Conservation (phyloP, 345 rosid genomes). For the Salix koriyanagi region DNA sequence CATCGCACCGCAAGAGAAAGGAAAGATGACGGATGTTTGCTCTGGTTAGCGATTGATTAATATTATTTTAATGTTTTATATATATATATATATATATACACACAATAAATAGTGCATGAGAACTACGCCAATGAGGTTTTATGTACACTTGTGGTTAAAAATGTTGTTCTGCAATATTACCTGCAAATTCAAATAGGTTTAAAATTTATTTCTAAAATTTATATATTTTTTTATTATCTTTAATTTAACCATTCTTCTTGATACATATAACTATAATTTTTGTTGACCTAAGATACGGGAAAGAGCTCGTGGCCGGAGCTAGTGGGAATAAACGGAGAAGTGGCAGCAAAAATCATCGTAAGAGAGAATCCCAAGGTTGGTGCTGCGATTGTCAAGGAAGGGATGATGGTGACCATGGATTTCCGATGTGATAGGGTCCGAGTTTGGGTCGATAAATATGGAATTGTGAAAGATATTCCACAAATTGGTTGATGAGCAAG, state of each 20-base stretch:
- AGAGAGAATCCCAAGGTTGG: conserved; percentile 35
- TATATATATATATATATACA: no score
- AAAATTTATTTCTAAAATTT: not conserved
- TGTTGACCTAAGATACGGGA: not conserved
- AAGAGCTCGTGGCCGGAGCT: conserved; percentile 43
- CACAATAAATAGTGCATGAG: no score
- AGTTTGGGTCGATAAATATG: conserved; percentile 35
- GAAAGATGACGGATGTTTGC: not conserved
- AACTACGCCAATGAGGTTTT: no score
- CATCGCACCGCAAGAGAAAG: not conserved
- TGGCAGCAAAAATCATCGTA: conserved; percentile 30
- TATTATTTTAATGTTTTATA: not conserved
- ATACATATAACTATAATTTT: not conserved
- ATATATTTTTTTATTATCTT: not conserved
- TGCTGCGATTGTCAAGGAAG: conserved; percentile 31
- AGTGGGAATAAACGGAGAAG: conserved; percentile 37
- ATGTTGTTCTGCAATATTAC: no score
- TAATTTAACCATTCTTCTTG: not conserved
- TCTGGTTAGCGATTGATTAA: not conserved
- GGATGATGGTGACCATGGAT: conserved; percentile 28
- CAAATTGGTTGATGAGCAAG: conserved; percentile 20
- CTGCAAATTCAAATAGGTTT: no score
- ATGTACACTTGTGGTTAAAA: no score
- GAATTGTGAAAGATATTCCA: conserved; percentile 34
- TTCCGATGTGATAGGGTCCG: conserved; percentile 37